Evolutionary conservation across 1,139 yeast genomes (phyloP), one percentile per base, ranked within the genome.

Genomic region (Hyphopichia pseudoburtonii): DNA sequence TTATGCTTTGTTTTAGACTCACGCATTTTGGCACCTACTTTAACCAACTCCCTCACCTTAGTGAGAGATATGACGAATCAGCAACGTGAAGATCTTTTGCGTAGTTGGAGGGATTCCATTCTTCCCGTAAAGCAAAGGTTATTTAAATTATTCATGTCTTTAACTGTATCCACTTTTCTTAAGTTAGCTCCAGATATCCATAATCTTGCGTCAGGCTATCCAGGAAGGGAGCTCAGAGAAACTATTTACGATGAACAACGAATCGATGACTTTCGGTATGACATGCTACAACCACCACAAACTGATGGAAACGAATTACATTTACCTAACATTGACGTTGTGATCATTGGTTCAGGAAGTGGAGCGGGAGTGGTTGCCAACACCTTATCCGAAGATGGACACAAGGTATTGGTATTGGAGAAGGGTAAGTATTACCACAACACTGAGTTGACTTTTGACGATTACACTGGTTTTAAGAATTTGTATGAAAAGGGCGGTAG

Each of bases 361-460:
- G 80, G 82, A 3, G 77, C 80, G 1, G 82, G 82, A 5, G 83
- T 78, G 0, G 75, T 67, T 0, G 82, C 82, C 2, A 71, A 73
- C 34, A 65, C 77, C 3, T 64, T 78, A 36, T 60, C 76, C 3
- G 54, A 62, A 10, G 66, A 62, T 26, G 82, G 82, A 8, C 60
- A 52, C 47, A 62, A 57, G 27, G 70, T 73, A 24, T 59, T 79
- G 34, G 74, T 79, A 2, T 50, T 78, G 14, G 84, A 78, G 48
- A 78, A 77, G 51, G 84, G 82, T 2, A 60, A 61, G 40, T 74
- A 75, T 47, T 70, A 54, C 41, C 57, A 60, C 28, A 64, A 62
- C 15, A 47, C 57, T 1, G 76, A 76, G 33, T 55, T 66, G 27
- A 50, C 48, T 4, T 64, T 70, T 44, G 54, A 57, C 40, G 82